phyloP scores from a whole-genome alignment of 257 asterid species.

The Verbascum thapsus region DNA sequence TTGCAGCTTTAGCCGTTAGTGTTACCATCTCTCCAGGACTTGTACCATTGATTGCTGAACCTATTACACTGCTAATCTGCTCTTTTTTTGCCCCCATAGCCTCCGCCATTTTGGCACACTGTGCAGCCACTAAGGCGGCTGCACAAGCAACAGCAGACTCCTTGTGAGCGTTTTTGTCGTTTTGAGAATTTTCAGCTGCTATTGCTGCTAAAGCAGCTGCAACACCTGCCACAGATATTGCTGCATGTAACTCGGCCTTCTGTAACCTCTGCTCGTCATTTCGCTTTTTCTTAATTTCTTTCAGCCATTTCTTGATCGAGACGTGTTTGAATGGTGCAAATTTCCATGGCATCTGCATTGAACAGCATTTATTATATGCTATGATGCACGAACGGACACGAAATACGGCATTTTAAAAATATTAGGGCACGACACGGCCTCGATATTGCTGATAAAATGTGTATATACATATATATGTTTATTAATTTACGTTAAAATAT shows the following conservation, averaged over 20 bases:
- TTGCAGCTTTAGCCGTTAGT: conserved; percentile 80
- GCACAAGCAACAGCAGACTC: conserved; percentile 84
- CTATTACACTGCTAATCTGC: conserved; percentile 61
- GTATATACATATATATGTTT: no score
- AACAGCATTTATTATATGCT: neutral
- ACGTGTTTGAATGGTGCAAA: conserved; percentile 55
- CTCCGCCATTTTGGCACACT: conserved; percentile 88
- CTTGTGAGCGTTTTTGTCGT: conserved; percentile 34
- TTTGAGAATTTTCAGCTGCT: conserved; percentile 68
- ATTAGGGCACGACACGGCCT: no score
- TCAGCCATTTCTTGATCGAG: conserved; percentile 88
- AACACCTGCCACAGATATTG: conserved; percentile 86
- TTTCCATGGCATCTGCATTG: conserved; percentile 75
- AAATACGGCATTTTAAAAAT: no score
- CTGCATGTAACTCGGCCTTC: conserved; percentile 91
- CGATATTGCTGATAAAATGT: no score
- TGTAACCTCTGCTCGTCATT: conserved; percentile 77
- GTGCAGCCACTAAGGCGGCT: conserved; percentile 87
- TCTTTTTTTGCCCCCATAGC: conserved; percentile 95
- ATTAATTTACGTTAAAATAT: no score
- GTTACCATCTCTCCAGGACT: conserved; percentile 65
- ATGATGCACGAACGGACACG: no score
- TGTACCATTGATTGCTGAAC: conserved; percentile 71
- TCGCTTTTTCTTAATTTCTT: conserved; percentile 67
- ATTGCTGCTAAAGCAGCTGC: conserved; percentile 92